phyloP scores from a whole-genome alignment of 345 rosid genomes.

The Hypericum androsaemum region DNA sequence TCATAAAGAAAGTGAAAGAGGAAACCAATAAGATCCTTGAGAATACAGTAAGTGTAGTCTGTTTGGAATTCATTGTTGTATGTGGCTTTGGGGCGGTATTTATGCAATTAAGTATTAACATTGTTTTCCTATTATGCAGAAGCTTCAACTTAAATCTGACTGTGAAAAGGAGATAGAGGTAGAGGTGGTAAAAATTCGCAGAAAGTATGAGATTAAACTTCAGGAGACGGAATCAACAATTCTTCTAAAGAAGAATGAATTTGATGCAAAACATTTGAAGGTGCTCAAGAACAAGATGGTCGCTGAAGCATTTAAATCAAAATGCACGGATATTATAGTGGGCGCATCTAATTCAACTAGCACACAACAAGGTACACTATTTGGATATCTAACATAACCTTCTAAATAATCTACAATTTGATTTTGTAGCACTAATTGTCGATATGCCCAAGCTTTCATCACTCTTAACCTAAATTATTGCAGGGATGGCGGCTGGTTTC shows the following conservation, averaged over 20 bases:
- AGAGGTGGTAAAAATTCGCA: conserved; percentile 33
- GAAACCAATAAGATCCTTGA: conserved; percentile 21
- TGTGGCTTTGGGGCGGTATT: not conserved
- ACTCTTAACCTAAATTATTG: conserved; percentile 4
- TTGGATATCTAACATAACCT: not conserved
- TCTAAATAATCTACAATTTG: not conserved
- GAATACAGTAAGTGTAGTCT: conserved; percentile 28
- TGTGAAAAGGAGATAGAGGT: conserved; percentile 49
- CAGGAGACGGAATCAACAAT: conserved; percentile 33
- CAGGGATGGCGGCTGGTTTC: conserved; percentile 31
- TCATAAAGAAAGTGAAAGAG: conserved; percentile 28
- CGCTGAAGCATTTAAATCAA: conserved; percentile 49
- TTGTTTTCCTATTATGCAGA: conserved; percentile 28
- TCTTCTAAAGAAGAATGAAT: conserved; percentile 23
- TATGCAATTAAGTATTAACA: not conserved
- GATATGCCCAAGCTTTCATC: not conserved
- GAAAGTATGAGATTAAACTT: conserved; percentile 32
- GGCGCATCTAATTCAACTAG: conserved; percentile 13
- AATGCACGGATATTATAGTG: conserved; percentile 27
- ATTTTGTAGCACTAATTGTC: not conserved
- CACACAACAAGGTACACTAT: conserved; percentile 29
- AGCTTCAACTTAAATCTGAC: conserved; percentile 30
- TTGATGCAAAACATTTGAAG: conserved; percentile 27
- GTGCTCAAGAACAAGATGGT: conserved; percentile 43
- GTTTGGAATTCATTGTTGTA: conserved; percentile 13